phyloP scores from a whole-genome alignment of 2,329 filamentous ascomycete genomes.

The Penicillium sp. region DNA sequence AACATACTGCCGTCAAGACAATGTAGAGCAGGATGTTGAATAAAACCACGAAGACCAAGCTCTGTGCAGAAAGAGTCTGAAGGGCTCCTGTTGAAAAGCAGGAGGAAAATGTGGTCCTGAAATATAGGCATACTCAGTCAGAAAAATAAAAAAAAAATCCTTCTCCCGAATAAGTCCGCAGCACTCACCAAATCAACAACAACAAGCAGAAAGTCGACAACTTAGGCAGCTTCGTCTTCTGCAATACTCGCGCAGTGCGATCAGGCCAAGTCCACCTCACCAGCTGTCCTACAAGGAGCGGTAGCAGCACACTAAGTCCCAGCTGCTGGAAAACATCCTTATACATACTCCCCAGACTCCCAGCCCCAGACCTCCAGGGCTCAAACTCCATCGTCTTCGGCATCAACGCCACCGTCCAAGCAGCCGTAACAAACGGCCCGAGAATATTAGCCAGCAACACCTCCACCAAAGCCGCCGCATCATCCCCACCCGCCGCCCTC shows the following conservation, averaged over 20 bases:
- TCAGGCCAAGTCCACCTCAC: constrained; percentile 58
- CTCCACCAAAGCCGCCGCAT: constrained; percentile 64
- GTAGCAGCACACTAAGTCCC: constrained; percentile 65
- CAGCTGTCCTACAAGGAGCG: constrained; percentile 61
- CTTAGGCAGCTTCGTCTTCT: constrained; percentile 54
- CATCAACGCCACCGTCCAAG: constrained; percentile 58
- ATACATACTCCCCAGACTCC: constrained; percentile 62
- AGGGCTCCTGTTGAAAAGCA: constrained; percentile 64
- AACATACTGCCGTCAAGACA: constrained; percentile 58
- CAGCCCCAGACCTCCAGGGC: constrained; percentile 47
- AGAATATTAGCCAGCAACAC: constrained; percentile 69
- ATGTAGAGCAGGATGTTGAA: constrained; percentile 68
- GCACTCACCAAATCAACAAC: constrained; percentile 55
- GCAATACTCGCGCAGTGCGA: constrained; percentile 41
- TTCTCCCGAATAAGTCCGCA: no score
- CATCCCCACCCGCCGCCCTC: constrained; percentile 65
- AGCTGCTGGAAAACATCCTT: constrained; percentile 66
- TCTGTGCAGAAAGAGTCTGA: constrained; percentile 56
- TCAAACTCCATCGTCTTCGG: constrained; percentile 41
- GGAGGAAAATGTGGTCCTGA: constrained; percentile 41
- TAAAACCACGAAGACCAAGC: constrained; percentile 65
- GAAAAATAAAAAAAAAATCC: no score
- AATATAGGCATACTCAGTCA: constrained; percentile 27
- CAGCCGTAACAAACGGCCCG: constrained; percentile 66
- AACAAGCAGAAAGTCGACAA: constrained; percentile 47